These are phyloP conservation scores for Populus davidiana DNA, from an alignment of 345 rosid species.

Conservation along the genomic window DNA sequence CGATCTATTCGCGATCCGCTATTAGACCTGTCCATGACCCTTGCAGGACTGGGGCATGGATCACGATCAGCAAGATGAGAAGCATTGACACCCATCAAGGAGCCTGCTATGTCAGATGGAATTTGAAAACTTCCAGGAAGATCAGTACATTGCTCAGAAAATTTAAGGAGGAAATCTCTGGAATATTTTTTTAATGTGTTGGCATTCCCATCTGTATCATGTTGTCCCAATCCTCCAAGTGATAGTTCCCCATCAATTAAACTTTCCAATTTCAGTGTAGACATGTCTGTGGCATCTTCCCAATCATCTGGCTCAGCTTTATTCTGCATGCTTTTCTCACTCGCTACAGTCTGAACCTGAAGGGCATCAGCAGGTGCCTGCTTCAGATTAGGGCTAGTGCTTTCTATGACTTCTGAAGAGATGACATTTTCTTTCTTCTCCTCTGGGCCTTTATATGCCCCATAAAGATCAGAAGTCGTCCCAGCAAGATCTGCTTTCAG, in stretches of 20 bases:
- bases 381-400: conserved; percentile 34
- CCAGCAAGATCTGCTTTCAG: conserved; percentile 97
- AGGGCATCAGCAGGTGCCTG: conserved; percentile 29
- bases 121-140: conserved; percentile 66
- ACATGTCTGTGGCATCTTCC: conserved; percentile 94
- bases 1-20: conserved; percentile 66
- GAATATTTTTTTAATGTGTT: conserved; percentile 72
- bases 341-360: conserved; percentile 26
- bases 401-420: conserved; percentile 33
- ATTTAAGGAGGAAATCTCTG: conserved; percentile 85
- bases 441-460: conserved; percentile 88
- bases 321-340: conserved; percentile 33
- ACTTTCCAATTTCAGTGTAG: conserved; percentile 71
- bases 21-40: conserved; percentile 55
- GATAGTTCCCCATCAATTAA: conserved; percentile 27
- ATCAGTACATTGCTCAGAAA: conserved; percentile 57
- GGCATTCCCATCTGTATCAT: conserved; percentile 37
- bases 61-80: conserved; percentile 55
- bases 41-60: conserved; percentile 56
- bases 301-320: conserved; percentile 89
- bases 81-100: conserved; percentile 30
- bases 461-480: conserved; percentile 69
- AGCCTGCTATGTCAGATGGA: conserved; percentile 46
- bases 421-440: conserved; percentile 56
- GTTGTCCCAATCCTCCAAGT: conserved; percentile 28